A percentile compares a stretch with the other conserved stretches of the same genome.
Conservation (phyloP, 2,329 filamentous ascomycete genomes). For the Arachnomyces sp. region DNA sequence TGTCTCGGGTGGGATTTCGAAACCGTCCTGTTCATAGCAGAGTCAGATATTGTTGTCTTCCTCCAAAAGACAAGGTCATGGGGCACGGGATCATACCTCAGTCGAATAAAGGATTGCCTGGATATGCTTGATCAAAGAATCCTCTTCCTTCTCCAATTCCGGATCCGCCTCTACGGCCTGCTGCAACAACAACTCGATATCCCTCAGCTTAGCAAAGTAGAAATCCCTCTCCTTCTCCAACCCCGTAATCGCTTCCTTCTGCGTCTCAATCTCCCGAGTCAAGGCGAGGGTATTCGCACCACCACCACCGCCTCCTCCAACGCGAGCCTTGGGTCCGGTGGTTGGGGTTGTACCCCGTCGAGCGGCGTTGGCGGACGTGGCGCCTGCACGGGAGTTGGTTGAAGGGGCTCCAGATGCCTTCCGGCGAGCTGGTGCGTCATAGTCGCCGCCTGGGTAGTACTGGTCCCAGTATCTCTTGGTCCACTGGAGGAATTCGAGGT, state of each 20-base stretch:
- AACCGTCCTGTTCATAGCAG: slow-evolving; percentile 39
- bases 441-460: slow-evolving; percentile 93
- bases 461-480: slow-evolving; percentile 96
- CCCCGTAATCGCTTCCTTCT: slow-evolving; percentile 92
- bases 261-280: slow-evolving; percentile 72
- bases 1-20: slow-evolving; percentile 78
- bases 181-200: slow-evolving; percentile 92
- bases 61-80: slow-evolving; percentile 1
- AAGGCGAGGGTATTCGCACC: slow-evolving; percentile 62
- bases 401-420: slow-evolving; percentile 62
- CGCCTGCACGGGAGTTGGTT: slow-evolving; percentile 42
- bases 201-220: slow-evolving; percentile 96
- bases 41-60: no score
- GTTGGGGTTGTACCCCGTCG: slow-evolving; percentile 56
- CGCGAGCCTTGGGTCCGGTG: slow-evolving; percentile 37
- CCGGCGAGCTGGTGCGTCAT: slow-evolving; percentile 78
- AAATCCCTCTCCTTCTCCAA: slow-evolving; percentile 96
- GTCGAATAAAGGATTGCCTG: slow-evolving; percentile 96
- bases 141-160: slow-evolving; percentile 87
- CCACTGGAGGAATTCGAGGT: slow-evolving; percentile 98
- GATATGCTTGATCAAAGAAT: slow-evolving; percentile 87
- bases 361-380: slow-evolving; percentile 39
- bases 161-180: slow-evolving; percentile 87
- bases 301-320: slow-evolving; percentile 35
- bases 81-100: no score